Base-by-base conservation (phyloP, 2,329 filamentous ascomycete species). In the Pseudogymnoascus verrucosus region DNA sequence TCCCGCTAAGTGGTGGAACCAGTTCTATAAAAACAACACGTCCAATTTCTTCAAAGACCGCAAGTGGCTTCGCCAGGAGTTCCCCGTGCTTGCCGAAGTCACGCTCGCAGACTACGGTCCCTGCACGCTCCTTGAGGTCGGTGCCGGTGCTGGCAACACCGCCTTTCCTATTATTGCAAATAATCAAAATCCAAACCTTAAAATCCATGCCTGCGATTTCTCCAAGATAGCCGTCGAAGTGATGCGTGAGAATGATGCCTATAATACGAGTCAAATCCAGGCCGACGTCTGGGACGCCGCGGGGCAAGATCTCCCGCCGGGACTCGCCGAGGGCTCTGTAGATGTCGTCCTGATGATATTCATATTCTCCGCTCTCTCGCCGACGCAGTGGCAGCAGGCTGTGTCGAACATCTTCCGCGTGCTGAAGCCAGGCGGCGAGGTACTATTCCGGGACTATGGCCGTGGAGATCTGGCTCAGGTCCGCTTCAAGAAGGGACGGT, bases 1-100 rank as follows among this genome's bases (percentile, higher is more conserved):
- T 68, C 95, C 95, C 0, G 93, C 91, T 66, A 96, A 92, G 76
- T 98, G 92, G 91, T 99, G 95, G 95, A 95, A 99, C 72, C 79
- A 89, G 63, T 99, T 99, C 78, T 99, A 99, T 81, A 93, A 95
- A 78, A 96, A 98, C 78, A 98, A 99, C 77, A 90, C 90, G 19
- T 85, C 88, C 71, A 98, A 98, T 73, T 99, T 99, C 78, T 99
- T 99, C 85, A 99, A 99, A 78, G 90, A 99, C 74, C 85, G 95
- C 67, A 98, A 98, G 75, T 99, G 95, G 95, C 79, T 99, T 34
- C 89, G 89, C 68, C 93, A 98, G 75, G 95, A 99, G 75, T 99
- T 99, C 68, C 95, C 95, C 0, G 79, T 98, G 3, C 79, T 99
- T n/a, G 84, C 82, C 23, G 83, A 90, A 64, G 82, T 96, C 61